Conservation (phyloP, 495 filamentous ascomycete species). For the Penicillium cosmopolitanum region DNA sequence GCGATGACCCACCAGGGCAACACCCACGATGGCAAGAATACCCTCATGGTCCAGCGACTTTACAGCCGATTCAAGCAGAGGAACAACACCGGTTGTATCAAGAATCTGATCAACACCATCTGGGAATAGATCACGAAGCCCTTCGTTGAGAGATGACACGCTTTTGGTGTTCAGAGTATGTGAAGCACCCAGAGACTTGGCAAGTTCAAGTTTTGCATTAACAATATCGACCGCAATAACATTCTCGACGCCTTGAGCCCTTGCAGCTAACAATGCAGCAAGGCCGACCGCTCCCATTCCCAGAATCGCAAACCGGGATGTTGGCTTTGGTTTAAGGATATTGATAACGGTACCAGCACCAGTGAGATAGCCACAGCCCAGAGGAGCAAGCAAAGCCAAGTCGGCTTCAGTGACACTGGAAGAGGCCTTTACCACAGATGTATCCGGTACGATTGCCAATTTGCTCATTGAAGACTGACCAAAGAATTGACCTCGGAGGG, state of each 20-base stretch:
- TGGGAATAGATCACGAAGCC: conserved; percentile 31
- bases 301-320: conserved; percentile 35
- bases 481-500: conserved; percentile 46
- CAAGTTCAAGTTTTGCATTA: conserved; percentile 42
- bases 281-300: conserved; percentile 50
- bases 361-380: conserved; percentile 55
- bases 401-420: conserved; percentile 22
- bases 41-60: conserved; percentile 40
- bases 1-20: conserved; percentile 36
- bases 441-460: conserved; percentile 38
- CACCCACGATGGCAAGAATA: conserved; percentile 46
- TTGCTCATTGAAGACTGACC: conserved; percentile 46
- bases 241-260: conserved; percentile 25
- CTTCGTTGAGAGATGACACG: conserved; percentile 25
- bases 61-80: conserved; percentile 36
- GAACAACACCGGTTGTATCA: conserved; percentile 44
- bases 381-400: conserved; percentile 39
- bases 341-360: conserved; percentile 50
- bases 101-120: conserved; percentile 42
- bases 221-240: conserved; percentile 51
- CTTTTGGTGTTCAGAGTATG: conserved; percentile 41
- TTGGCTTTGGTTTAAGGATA: conserved; percentile 30
- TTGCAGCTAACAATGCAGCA: conserved; percentile 41
- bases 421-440: conserved; percentile 33
- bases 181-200: conserved; percentile 47